These are phyloP conservation scores for Trichoderma hamatum DNA, from an alignment of 2,329 filamentous ascomycete species.

Conservation along the genomic window DNA sequence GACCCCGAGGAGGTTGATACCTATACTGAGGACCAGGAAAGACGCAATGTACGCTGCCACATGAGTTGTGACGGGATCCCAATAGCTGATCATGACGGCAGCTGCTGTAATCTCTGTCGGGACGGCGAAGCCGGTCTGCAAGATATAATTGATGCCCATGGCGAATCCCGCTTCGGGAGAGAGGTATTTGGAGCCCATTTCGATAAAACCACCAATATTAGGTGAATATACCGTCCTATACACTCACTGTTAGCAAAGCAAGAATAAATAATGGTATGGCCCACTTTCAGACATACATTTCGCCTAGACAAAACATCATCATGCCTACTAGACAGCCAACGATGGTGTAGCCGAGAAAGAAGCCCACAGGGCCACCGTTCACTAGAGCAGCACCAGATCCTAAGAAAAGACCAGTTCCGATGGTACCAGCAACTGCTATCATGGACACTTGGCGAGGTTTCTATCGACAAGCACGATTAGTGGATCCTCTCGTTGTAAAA, in stretches of 20 bases:
- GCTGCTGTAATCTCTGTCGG: conserved; percentile 32
- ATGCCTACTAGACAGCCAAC: conserved; percentile 29
- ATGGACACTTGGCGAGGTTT: conserved; percentile 35
- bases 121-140: conserved; percentile 31
- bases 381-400: conserved; percentile 30
- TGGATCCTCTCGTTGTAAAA: not conserved
- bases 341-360: conserved; percentile 28
- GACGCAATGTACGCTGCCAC: conserved; percentile 29
- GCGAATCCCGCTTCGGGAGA: conserved; percentile 32
- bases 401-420: conserved; percentile 40
- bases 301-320: conserved; percentile 30
- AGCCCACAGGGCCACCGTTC: conserved; percentile 27
- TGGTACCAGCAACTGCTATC: conserved; percentile 47
- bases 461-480: conserved; percentile 2
- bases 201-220: conserved; percentile 34
- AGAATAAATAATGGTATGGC: not conserved
- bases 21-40: conserved; percentile 30
- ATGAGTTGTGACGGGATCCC: conserved; percentile 28
- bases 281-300: conserved; percentile 27
- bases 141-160: conserved; percentile 33
- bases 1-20: conserved; percentile 35
- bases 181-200: conserved; percentile 34
- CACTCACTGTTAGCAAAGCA: not conserved
- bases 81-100: conserved; percentile 32
- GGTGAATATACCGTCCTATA: conserved; percentile 32